phyloP scores from a whole-genome alignment of 306 rosid genomes.

The Castanea mollissima region DNA sequence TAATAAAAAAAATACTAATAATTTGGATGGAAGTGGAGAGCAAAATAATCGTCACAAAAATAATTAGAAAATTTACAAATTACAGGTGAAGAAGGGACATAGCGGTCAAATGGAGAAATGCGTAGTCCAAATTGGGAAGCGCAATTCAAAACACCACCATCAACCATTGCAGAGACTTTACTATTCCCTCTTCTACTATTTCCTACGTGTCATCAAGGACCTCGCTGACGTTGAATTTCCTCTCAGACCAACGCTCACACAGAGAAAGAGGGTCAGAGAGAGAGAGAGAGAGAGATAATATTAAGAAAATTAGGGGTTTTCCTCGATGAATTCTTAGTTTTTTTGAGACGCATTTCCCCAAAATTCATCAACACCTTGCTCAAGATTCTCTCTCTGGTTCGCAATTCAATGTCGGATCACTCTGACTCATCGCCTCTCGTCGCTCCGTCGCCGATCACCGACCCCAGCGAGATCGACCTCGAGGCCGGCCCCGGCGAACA shows the following conservation, averaged over 20 bases:
- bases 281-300: neutral
- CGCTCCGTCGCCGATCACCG: slow-evolving; percentile 54
- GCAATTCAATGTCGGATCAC: slow-evolving; percentile 69
- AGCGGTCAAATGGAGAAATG: neutral
- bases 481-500: slow-evolving; percentile 97
- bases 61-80: too few species aligned
- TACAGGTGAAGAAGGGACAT: neutral
- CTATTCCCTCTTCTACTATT: neutral
- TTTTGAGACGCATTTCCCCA: slow-evolving; percentile 1
- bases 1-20: too few species aligned
- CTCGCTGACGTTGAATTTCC: slow-evolving; percentile 10
- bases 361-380: neutral
- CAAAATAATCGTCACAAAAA: too few species aligned
- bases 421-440: slow-evolving; percentile 75
- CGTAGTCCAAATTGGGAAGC: neutral
- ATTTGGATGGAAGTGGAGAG: too few species aligned
- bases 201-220: slow-evolving; percentile 6
- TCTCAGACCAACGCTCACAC: slow-evolving; percentile 9
- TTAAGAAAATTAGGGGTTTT: slow-evolving; percentile 16
- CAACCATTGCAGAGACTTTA: slow-evolving; percentile 8
- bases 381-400: neutral
- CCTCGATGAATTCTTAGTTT: slow-evolving; percentile 6
- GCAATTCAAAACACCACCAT: neutral
- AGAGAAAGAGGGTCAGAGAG: neutral
- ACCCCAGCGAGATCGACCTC: slow-evolving; percentile 83